Conservation (phyloP, 257 asterid species). For the Rauvolfia tetraphylla region DNA sequence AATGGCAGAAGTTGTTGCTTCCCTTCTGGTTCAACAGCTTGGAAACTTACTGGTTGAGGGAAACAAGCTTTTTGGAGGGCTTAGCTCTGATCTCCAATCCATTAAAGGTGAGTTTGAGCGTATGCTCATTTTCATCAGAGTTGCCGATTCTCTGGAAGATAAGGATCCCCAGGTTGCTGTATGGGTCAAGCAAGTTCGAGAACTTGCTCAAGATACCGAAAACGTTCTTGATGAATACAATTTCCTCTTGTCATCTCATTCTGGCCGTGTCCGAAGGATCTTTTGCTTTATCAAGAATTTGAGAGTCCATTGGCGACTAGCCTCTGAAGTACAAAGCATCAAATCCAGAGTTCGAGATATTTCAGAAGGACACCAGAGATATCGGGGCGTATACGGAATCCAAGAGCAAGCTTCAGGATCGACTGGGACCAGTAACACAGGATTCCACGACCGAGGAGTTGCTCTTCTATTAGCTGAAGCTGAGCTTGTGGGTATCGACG, state of each 20-base stretch:
- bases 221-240: background rate
- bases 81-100: constrained; percentile 3
- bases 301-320: constrained; percentile 15
- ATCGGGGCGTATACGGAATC: background rate
- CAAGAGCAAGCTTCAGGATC: background rate
- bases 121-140: constrained; percentile 12
- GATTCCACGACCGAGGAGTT: constrained; percentile 8
- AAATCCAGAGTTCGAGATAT: constrained; percentile 8
- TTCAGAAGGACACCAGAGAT: constrained; percentile 15
- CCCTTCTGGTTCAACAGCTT: no score
- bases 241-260: background rate
- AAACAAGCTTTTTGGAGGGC: background rate
- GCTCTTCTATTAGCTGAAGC: constrained; percentile 11
- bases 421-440: background rate
- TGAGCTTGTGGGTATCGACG: constrained; percentile 21
- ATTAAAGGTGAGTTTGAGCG: constrained; percentile 16
- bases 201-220: background rate
- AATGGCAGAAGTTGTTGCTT: no score
- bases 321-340: constrained; percentile 1
- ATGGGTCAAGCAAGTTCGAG: background rate
- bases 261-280: no score
- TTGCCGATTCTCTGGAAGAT: constrained; percentile 9
- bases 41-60: no score
- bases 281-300: background rate
- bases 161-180: background rate